Evolutionary conservation across 352 stramenopile genomes (phyloP), one percentile per base, ranked within the genome.

Genomic region (Phytopythium chamaehyphon): DNA sequence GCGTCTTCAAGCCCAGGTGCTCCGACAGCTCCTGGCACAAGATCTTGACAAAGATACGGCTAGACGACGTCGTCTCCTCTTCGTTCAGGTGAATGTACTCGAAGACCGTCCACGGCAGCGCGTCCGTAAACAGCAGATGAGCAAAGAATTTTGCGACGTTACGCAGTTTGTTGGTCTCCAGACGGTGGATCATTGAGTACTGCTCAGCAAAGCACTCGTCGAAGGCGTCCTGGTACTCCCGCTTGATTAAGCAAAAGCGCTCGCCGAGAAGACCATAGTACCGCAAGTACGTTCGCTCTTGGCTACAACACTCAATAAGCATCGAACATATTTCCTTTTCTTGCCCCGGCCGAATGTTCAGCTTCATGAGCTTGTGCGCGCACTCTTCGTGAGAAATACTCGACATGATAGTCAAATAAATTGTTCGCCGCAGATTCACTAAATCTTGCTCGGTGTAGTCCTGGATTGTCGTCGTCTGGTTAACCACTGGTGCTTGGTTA

Each of bases 331-430:
- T 91, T 63, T 99, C 96, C 44, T 90, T 90, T 69, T 99, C 97
- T 40, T 98, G 86, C 6, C 97, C 97, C 7, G 85, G 66, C 9
- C 93, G 95, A 52, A 99, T 98, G 59, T 98, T 90, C 47, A 99
- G 82, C 67, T 98, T 98, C 43, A 98, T 84, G 18, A 99, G 76
- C 71, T 99, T 99, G 83, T 99, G 97, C 10, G 93, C 92, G 54
- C 95, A 99, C 67, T 99, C 97, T 76, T 99, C 97, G 71, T 99
- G 98, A 5, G 90, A 96, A 18, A 98, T 96, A 65, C 90, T 98
- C 22, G 93, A 99, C 96, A 99, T 99, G 69, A 99, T 99, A 10
- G 96, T 99, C 50, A 99, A 66, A 67, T 99, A 99, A 57, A 99
- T 99, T 22, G 96, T 99, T 35, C 97, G 85, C 9, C 97, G 90